Evolutionary conservation across 2,329 filamentous ascomycete genomes (phyloP).

Genomic region (Trichoderma endophyticum): DNA sequence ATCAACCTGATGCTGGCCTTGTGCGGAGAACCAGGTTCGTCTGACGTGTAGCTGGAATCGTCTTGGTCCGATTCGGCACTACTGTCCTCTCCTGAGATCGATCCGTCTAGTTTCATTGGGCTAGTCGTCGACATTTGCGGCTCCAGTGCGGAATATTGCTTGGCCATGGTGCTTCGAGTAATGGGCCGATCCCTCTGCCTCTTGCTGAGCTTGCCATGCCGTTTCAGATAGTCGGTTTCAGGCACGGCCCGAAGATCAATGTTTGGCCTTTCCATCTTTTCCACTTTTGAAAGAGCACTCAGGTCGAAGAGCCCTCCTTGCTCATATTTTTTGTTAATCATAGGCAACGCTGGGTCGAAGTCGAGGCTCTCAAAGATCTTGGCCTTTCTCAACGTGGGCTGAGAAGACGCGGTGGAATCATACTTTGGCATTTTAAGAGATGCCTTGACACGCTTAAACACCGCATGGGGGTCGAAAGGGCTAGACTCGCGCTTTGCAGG

Average conservation of each 20-base stretch:
- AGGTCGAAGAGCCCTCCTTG: constrained; percentile 54
- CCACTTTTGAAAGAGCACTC: constrained; percentile 32
- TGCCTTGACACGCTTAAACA: constrained; percentile 56
- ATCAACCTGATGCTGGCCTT: constrained; percentile 46
- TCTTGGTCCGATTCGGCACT: constrained; percentile 56
- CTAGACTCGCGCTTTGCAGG: constrained; percentile 51
- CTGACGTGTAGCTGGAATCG: constrained; percentile 49
- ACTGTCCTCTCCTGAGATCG: constrained; percentile 44
- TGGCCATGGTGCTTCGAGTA: constrained; percentile 27
- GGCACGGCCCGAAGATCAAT: constrained; percentile 37
- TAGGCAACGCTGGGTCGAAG: constrained; percentile 51
- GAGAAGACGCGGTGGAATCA: constrained; percentile 22
- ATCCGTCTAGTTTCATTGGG: constrained; percentile 37
- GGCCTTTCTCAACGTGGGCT: constrained; percentile 33
- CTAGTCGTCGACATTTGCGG: constrained; percentile 30
- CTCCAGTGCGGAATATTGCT: constrained; percentile 28
- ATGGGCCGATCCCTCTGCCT: constrained; percentile 30
- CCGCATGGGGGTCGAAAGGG: constrained; percentile 56
- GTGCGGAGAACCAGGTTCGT: constrained; percentile 48
- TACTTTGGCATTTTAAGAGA: constrained; percentile 35
- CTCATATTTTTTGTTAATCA: constrained; percentile 58
- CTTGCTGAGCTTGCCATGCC: constrained; percentile 43
- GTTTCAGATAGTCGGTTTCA: constrained; percentile 47
- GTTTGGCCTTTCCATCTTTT: constrained; percentile 30
- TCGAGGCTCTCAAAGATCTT: constrained; percentile 55